These are phyloP conservation scores for Aquilaria malaccensis DNA, from an alignment of 345 rosid species.

Conservation along the genomic window DNA sequence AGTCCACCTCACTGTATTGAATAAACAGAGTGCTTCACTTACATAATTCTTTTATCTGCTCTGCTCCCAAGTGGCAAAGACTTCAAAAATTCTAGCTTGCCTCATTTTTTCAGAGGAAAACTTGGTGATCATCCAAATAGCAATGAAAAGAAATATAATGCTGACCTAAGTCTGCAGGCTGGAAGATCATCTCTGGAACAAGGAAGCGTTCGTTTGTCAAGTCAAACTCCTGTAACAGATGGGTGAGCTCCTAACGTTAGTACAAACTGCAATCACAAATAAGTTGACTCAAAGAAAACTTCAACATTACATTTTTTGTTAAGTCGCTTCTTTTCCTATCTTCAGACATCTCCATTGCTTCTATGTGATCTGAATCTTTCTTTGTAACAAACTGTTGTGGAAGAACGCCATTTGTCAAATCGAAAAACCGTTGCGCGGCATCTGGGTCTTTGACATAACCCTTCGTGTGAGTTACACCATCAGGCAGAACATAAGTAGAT, in stretches of 20 bases:
- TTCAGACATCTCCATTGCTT: slow-evolving; percentile 23
- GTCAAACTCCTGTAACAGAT: slow-evolving; percentile 71
- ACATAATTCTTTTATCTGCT: no score
- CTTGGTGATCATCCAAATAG: not conserved
- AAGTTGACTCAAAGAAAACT: slow-evolving; percentile 1
- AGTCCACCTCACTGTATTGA: no score
- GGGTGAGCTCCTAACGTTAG: slow-evolving; percentile 9
- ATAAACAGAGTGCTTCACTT: no score
- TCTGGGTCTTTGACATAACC: slow-evolving; percentile 77
- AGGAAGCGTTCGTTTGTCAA: slow-evolving; percentile 89
- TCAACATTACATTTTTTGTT: slow-evolving; percentile 49
- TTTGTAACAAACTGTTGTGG: slow-evolving; percentile 3
- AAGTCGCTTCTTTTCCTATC: slow-evolving; percentile 58
- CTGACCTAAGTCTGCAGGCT: slow-evolving; percentile 89
- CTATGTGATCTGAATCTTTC: slow-evolving; percentile 25
- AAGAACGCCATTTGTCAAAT: slow-evolving; percentile 16
- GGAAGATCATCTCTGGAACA: slow-evolving; percentile 93
- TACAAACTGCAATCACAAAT: not conserved
- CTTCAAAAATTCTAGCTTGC: not conserved
- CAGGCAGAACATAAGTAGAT: slow-evolving; percentile 83
- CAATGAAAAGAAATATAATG: slow-evolving; percentile 1
- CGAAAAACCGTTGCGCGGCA: slow-evolving; percentile 46
- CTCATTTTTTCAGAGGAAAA: not conserved
- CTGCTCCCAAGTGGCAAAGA: slow-evolving; percentile 2
- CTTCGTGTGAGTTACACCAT: slow-evolving; percentile 67